These are phyloP conservation scores for Pseudevernia furfuracea DNA, from an alignment of 495 filamentous ascomycete species.

Conservation along the genomic window DNA sequence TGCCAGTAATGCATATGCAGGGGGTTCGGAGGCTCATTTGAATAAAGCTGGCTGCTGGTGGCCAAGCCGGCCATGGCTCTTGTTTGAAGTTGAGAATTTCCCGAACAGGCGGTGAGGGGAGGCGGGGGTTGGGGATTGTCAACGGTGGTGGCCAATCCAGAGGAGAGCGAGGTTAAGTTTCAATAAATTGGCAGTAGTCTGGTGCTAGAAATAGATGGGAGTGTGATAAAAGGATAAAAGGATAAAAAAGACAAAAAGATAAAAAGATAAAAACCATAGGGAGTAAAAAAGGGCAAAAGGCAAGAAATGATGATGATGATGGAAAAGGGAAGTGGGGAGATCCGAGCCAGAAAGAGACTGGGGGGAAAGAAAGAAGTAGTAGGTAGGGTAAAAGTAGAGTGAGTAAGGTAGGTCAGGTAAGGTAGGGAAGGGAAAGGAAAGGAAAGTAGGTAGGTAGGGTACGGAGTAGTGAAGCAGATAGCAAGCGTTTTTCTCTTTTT, in stretches of 20 bases:
- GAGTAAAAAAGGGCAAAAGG: no score
- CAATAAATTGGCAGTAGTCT: constrained; percentile 1
- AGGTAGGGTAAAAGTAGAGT: neutral
- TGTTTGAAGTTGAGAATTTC: constrained; percentile 20
- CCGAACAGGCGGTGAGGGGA: constrained; percentile 24
- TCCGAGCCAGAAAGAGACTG: neutral
- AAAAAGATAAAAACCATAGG: no score
- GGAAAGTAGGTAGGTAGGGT: no score
- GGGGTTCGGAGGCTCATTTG: constrained; percentile 12
- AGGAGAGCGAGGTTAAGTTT: neutral
- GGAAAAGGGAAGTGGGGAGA: neutral
- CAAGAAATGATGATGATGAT: neutral
- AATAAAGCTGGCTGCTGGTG: constrained; percentile 18
- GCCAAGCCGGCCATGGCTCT: constrained; percentile 20
- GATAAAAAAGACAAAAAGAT: no score
- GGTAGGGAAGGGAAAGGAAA: no score
- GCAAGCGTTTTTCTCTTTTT: neutral
- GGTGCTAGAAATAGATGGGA: neutral
- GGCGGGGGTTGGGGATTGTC: constrained; percentile 17
- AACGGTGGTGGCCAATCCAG: neutral
- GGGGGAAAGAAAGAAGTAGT: neutral
- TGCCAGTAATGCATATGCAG: constrained; percentile 12
- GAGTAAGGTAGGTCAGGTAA: no score
- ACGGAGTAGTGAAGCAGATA: neutral
- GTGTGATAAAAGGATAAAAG: neutral